Percentiles rank a stretch among this genome's conserved stretches.
phyloP scores from a whole-genome alignment of 805 yeast species.

The Starmera quercuum region DNA sequence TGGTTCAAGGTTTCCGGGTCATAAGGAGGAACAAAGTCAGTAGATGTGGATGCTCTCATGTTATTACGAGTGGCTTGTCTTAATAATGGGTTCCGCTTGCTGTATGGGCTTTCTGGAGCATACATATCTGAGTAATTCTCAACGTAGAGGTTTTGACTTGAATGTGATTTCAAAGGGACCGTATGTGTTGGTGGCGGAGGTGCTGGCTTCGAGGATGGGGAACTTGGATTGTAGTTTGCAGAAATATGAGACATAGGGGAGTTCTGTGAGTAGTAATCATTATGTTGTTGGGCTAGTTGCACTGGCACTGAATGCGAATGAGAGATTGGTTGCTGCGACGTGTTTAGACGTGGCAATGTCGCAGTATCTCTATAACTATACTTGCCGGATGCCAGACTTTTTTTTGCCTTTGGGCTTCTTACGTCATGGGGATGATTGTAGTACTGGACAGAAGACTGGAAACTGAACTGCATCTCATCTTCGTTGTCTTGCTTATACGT shows the following conservation, averaged over 20 bases:
- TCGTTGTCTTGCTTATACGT: conserved; percentile 5
- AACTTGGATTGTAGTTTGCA: neutral
- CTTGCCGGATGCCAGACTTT: neutral
- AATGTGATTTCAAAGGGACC: conserved; percentile 15
- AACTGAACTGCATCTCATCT: conserved; percentile 20
- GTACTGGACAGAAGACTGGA: conserved; percentile 17
- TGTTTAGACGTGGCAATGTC: neutral
- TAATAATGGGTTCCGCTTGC: conserved; percentile 3
- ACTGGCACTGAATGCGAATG: neutral
- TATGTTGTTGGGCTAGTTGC: neutral
- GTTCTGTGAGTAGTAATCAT: neutral
- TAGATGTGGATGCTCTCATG: conserved; percentile 5
- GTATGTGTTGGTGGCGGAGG: conserved; percentile 19
- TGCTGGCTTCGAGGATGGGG: conserved; percentile 2
- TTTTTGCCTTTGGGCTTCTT: too few relatives aligned
- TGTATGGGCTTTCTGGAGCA: conserved; percentile 9
- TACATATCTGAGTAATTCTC: conserved; percentile 2
- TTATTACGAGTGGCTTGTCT: conserved; percentile 9
- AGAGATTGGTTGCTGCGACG: neutral
- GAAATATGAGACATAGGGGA: conserved; percentile 10
- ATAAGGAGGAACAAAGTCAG: conserved; percentile 21
- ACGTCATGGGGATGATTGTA: conserved; percentile 7
- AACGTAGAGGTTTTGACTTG: conserved; percentile 13
- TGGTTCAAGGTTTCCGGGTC: conserved; percentile 24
- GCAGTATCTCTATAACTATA: neutral